Base-by-base conservation (phyloP, 768 basidiomycete genomes). In the Boletales sp. region DNA sequence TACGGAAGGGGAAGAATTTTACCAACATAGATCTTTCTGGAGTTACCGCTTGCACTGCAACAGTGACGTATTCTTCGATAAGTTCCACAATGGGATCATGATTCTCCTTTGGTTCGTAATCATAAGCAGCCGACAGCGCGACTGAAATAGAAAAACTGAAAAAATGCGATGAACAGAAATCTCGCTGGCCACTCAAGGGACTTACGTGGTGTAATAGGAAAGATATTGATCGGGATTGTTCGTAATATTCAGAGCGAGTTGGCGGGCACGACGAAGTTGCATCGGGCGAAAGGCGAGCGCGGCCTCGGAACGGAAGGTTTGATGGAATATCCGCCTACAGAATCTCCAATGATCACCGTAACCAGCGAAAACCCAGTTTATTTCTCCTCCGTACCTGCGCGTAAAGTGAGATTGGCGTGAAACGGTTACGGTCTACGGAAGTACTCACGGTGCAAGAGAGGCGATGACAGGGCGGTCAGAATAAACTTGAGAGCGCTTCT, bases 401-500 rank as follows among this genome's bases (percentile, higher is more conserved):
- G 8, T 4, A 34, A 15, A 2, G 8, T n/a, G 36, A n/a, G 7
- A 37, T n/a, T 14, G 13, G 4, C n/a, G 4, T 37, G 7, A 15
- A 15, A 37, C 14, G 8, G 14, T 8, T 30, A 14, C 15, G 32
- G 14, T 34, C 32, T 34, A 34, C 39, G 27, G 19, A 5, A 39
- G 17, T 17, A 43, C 50, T 47, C 37, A 57, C 56, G 52, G 52
- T 12, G 31, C 34, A 3, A 45, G 17, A 2, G 43, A 55, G 18
- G 52, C 53, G n/a, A 63, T 18, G 13, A 37, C 49, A 5, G 80
- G 80, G 7, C 80, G 73, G 55, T 77, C 77, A 10, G 78, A 78
- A 54, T 79, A 79, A 18, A 74, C 69, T 9, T 59, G 56, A 15
- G 75, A 73, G 8, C 75, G 72, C 39, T 67, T 64, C 43, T 78